phyloP scores from a whole-genome alignment of 305 asterid genomes.

The Fraxinus floribunda region DNA sequence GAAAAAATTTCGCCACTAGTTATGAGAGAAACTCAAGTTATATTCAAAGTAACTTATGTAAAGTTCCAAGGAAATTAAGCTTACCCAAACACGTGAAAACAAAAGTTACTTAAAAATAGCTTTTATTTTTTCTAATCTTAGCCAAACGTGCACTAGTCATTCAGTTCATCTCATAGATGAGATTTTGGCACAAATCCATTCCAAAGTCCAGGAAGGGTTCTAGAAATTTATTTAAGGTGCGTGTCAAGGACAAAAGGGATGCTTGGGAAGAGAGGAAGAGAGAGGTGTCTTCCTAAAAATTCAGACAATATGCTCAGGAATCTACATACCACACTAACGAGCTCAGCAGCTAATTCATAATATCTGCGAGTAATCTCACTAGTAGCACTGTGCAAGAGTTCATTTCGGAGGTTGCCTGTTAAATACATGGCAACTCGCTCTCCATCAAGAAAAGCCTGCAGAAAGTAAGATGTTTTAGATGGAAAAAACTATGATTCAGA shows the following conservation, averaged over 20 bases:
- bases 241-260: slow-evolving; percentile 5
- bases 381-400: slow-evolving; percentile 71
- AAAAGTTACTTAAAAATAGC: neutral
- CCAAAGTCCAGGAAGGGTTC: slow-evolving; percentile 10
- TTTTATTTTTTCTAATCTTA: neutral
- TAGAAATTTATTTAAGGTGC: neutral
- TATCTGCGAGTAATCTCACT: slow-evolving; percentile 74
- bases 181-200: neutral
- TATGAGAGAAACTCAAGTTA: neutral
- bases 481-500: neutral
- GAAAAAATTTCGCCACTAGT: neutral
- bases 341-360: slow-evolving; percentile 76
- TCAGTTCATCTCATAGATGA: slow-evolving; percentile 10
- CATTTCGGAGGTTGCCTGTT: slow-evolving; percentile 54
- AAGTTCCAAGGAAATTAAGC: neutral
- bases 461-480: slow-evolving; percentile 14
- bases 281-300: neutral
- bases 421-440: slow-evolving; percentile 64
- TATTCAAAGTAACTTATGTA: neutral
- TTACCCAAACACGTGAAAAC: neutral
- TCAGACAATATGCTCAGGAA: slow-evolving; percentile 2
- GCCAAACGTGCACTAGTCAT: slow-evolving; percentile 11
- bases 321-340: slow-evolving; percentile 72
- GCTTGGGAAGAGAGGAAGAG: neutral
- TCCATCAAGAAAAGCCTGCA: slow-evolving; percentile 79